Base-by-base conservation (phyloP, 176 grass and related monocot genomes). In the Alloteropsis semialata region DNA sequence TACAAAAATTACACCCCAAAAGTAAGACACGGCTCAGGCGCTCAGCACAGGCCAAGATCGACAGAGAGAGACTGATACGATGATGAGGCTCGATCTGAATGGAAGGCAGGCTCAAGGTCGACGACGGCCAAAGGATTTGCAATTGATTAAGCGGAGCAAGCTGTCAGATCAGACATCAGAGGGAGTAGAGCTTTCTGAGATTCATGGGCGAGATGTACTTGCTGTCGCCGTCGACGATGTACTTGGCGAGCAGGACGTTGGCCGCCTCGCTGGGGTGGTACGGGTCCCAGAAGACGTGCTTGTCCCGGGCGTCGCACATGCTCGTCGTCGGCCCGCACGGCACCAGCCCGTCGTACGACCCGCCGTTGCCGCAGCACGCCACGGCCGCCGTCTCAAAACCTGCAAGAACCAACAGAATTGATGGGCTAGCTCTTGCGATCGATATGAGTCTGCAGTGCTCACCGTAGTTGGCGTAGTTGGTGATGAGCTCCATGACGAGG, bases 251-350 rank as follows among this genome's bases (percentile, higher is more conserved):
- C 14, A 99, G 5, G 5, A 92, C 19, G 84, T 99, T 99, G 1
- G 97, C 85, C 9, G 85, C 89, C 79, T 99, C 93, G 80, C 91
- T 96, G 5, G 97, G 97, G 50, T 99, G 97, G 61, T 99, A 99
- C 0, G 97, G 93, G 60, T 99, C 97, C 93, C 97, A 99, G 70
- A 99, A 96, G 8, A 99, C 93, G 59, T 94, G 59, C 10, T 28
- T 79, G 25, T 72, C 33, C 27, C 93, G 34, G 30, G 87, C 83
- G 3, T 84, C 80, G 39, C 97, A 96, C 91, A 96, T 81, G 65
- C 61, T 90, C 24, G 97, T 87, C 37, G 72, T 56, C n/a, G 91
- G 93, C 56, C 93, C 91, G 69, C 97, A 99, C 38, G 93, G 93
- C 69, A 99, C 38, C 1, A 99, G 72, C 5, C 97, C 97, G 56